A percentile compares a stretch with the other conserved stretches of the same genome.
Conservation (phyloP, 495 filamentous ascomycete species). For the Recurvomyces mirabilis region DNA sequence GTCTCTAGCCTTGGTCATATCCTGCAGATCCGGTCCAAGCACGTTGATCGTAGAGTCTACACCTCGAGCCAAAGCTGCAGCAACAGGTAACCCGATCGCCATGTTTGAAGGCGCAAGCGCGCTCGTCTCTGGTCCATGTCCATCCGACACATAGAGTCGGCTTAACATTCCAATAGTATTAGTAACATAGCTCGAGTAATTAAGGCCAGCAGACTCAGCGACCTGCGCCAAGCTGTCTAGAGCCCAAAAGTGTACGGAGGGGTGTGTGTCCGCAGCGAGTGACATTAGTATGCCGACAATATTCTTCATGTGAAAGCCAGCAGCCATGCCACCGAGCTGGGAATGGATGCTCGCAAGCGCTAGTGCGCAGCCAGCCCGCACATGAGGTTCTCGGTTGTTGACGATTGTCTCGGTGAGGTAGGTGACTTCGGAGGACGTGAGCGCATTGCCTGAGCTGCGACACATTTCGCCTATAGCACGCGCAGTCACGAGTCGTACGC, state of each 20-base stretch:
- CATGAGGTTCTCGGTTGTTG: constrained; percentile 80
- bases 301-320: constrained; percentile 91
- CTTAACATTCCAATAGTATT: constrained; percentile 86
- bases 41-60: constrained; percentile 96
- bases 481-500: constrained; percentile 72
- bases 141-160: constrained; percentile 81
- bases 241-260: constrained; percentile 91
- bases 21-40: constrained; percentile 87
- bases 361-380: constrained; percentile 85
- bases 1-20: constrained; percentile 81
- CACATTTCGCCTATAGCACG: constrained; percentile 86
- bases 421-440: constrained; percentile 82
- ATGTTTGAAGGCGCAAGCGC: constrained; percentile 75
- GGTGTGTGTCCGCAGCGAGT: constrained; percentile 89
- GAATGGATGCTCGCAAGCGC: constrained; percentile 88
- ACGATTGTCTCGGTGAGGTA: constrained; percentile 90
- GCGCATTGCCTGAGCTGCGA: constrained; percentile 69
- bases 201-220: constrained; percentile 83
- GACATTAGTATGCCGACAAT: constrained; percentile 94
- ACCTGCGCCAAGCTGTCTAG: constrained; percentile 79
- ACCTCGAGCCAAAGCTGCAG: constrained; percentile 71
- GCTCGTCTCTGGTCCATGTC: constrained; percentile 74
- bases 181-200: constrained; percentile 80
- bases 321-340: constrained; percentile 95
- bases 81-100: constrained; percentile 69